phyloP scores from a whole-genome alignment of 257 asterid species.

The Nyctanthes arbortristis region DNA sequence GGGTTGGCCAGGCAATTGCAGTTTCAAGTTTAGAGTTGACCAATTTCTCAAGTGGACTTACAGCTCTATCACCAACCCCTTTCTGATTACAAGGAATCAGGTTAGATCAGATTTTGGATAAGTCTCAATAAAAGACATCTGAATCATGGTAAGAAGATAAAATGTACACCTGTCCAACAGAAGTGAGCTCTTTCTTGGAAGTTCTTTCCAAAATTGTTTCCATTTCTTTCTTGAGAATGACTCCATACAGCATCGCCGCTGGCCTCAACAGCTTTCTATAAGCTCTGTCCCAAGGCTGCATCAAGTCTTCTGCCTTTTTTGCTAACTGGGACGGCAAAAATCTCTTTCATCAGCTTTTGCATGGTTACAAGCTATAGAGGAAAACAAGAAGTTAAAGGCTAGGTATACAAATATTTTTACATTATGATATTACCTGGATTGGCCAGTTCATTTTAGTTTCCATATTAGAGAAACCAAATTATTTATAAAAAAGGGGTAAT shows the following conservation, averaged over 20 bases:
- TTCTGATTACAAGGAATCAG: slow-evolving; percentile 55
- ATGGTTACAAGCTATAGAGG: slow-evolving; percentile 50
- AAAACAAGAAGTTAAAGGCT: slow-evolving; percentile 5
- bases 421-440: neutral
- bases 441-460: neutral
- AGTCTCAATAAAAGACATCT: neutral
- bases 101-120: slow-evolving; percentile 21
- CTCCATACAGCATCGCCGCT: slow-evolving; percentile 87
- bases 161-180: slow-evolving; percentile 71
- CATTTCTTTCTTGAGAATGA: slow-evolving; percentile 79
- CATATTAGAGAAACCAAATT: too few species aligned
- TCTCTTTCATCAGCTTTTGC: slow-evolving; percentile 83
- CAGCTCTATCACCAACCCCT: slow-evolving; percentile 91
- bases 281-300: slow-evolving; percentile 67
- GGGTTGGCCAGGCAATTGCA: slow-evolving; percentile 77
- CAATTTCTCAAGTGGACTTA: slow-evolving; percentile 85
- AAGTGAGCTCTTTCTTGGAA: slow-evolving; percentile 68
- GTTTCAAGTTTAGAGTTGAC: slow-evolving; percentile 82
- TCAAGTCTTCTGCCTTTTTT: slow-evolving; percentile 89
- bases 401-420: neutral
- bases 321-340: slow-evolving; percentile 61
- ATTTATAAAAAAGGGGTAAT: too few species aligned
- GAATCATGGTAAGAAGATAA: neutral
- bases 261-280: slow-evolving; percentile 77
- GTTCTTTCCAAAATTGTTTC: slow-evolving; percentile 69